phyloP scores from a whole-genome alignment of 331 rosid species.

The Rosa hybrid region DNA sequence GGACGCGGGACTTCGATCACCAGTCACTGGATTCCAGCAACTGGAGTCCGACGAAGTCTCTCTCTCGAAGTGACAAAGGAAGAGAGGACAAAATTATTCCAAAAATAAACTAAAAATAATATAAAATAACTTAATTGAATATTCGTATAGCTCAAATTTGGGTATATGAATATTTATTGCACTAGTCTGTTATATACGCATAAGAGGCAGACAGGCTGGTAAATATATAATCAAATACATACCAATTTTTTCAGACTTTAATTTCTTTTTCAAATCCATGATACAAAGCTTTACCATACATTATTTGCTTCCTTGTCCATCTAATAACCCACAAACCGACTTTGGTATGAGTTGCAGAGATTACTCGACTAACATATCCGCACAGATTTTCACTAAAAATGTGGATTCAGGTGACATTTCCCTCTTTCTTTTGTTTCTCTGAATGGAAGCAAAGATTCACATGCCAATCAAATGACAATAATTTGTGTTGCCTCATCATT shows the following conservation, averaged over 20 bases:
- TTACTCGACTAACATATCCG: background rate
- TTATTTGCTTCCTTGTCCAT: constrained; percentile 26
- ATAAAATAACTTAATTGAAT: too few species aligned
- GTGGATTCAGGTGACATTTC: background rate
- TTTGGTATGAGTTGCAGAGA: constrained; percentile 15
- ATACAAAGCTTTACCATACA: constrained; percentile 20
- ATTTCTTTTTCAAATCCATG: constrained; percentile 13
- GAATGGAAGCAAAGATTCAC: constrained; percentile 19
- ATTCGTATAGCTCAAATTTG: too few species aligned
- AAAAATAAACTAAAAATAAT: too few species aligned
- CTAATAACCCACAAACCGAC: constrained; percentile 24
- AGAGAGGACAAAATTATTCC: too few species aligned
- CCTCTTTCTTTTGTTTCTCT: background rate
- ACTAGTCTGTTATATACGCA: background rate
- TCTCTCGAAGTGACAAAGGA: too few species aligned
- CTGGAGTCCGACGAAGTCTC: too few species aligned
- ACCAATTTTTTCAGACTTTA: constrained; percentile 27
- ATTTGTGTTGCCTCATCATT: constrained; percentile 28
- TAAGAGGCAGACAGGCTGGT: background rate
- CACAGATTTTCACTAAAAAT: background rate
- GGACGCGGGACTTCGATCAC: too few species aligned
- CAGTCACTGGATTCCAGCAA: too few species aligned
- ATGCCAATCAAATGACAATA: constrained; percentile 14
- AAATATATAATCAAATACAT: background rate
- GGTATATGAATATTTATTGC: too few species aligned